Evolutionary conservation across 176 grass and related monocot species (phyloP), one percentile per base, ranked within the genome.

Genomic region (Oryza glumipatula): DNA sequence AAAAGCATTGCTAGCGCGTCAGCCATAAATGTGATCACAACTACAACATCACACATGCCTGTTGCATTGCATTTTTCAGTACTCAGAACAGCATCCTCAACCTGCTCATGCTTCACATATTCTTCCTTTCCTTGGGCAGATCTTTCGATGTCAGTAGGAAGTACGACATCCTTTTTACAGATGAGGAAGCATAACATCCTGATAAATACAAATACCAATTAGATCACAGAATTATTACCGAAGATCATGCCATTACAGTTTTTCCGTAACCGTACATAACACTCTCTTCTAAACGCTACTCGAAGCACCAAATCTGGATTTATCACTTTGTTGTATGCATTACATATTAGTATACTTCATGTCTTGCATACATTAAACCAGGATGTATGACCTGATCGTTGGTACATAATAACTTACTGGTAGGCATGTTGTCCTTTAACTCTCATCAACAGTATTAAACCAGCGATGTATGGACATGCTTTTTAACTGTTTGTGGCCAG

Each of bases 101-200:
- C 80, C 86, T 44, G 68, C 22, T 67, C 74, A 80, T 44, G 58
- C 32, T 67, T 26, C 33, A 4, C 23, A 83, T 63, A 30, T 82
- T 11, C 24, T 76, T 76, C 22, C 44, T 45, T 76, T 69, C 22
- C 33, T 45, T 65, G 51, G 23, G 17, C 38, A 78, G 24, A 46
- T 71, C 48, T 16, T 67, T 84, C n/a, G 32, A 17, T 44, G 30
- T 21, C 70, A 74, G 7, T 12, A 80, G 0, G 4, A 38, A 43
- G 60, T 58, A 48, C 9, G 30, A 21, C 6, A 32, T 32, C 30
- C 30, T 32, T 32, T 39, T 39, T 39, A 39, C 6, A 39, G 38
- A 39, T 5, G 5, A 39, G 38, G 38, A 39, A 39, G 38, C 38
- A 39, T 39, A 39, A 3, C 52, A 66, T 26, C 12, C 17, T 47